These are phyloP conservation scores for Biancaea sappan DNA, from an alignment of 306 rosid genomes.

Conservation along the genomic window DNA sequence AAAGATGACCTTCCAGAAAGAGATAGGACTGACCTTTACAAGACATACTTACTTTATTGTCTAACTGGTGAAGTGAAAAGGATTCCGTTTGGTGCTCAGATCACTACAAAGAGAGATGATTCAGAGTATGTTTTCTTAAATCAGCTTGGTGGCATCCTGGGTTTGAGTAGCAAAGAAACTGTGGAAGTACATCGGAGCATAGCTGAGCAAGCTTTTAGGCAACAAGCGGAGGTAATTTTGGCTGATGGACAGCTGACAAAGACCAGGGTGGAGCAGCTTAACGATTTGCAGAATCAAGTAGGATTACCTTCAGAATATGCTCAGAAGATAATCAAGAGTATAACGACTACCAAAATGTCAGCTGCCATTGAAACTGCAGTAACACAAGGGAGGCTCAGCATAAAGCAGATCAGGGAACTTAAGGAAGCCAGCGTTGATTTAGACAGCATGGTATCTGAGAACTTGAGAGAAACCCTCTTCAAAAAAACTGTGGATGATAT, in stretches of 20 bases:
- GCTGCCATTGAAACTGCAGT: conserved; percentile 95
- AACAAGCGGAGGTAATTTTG: conserved; percentile 91
- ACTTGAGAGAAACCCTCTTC: conserved; percentile 82
- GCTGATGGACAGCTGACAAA: conserved; percentile 97
- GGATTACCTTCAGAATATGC: conserved; percentile 89
- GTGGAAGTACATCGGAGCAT: conserved; percentile 86
- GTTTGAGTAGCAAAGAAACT: conserved; percentile 71
- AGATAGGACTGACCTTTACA: conserved; percentile 89
- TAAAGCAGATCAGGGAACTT: conserved; percentile 94
- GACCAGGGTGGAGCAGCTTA: conserved; percentile 85
- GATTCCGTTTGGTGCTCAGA: conserved; percentile 80
- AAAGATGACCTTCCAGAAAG: conserved; percentile 89
- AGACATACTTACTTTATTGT: conserved; percentile 82
- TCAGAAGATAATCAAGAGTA: conserved; percentile 90
- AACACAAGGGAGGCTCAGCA: conserved; percentile 82
- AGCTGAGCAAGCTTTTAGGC: conserved; percentile 94
- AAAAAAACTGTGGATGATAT: conserved; percentile 89
- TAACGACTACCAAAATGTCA: conserved; percentile 93
- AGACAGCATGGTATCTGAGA: conserved; percentile 88
- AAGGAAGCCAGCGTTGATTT: conserved; percentile 82
- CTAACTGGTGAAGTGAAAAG: conserved; percentile 83
- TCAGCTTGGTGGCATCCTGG: conserved; percentile 89
- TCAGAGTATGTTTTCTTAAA: conserved; percentile 76
- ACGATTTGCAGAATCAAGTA: conserved; percentile 76
- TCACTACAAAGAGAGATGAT: conserved; percentile 84